phyloP scores from a whole-genome alignment of 169 alveolate species.

The Plasmodium gonderi region DNA sequence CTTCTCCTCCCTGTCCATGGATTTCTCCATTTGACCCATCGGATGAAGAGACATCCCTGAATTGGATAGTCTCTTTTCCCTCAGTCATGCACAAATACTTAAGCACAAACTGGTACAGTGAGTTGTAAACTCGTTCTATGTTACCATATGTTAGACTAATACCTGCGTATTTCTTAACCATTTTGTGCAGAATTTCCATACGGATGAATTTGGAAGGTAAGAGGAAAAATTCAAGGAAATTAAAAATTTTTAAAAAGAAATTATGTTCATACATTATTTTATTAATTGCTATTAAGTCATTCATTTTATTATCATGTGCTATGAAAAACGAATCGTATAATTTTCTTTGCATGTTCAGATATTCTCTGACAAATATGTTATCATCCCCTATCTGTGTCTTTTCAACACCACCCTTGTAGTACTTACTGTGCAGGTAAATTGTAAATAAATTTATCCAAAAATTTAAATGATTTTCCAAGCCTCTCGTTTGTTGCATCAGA shows the following conservation, averaged over 20 bases:
- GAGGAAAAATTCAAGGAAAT: constrained; percentile 29
- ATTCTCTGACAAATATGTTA: constrained; percentile 32
- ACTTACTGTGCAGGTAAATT: constrained; percentile 23
- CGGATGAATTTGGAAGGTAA: constrained; percentile 32
- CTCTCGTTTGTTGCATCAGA: neutral
- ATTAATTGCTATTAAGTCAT: constrained; percentile 12
- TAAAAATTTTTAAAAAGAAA: constrained; percentile 40
- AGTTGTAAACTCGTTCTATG: constrained; percentile 13
- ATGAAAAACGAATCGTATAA: constrained; percentile 16
- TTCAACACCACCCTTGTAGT: neutral
- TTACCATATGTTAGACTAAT: neutral
- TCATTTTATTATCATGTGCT: neutral
- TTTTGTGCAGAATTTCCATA: constrained; percentile 4
- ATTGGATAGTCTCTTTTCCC: neutral
- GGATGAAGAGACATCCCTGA: no score
- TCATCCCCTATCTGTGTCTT: neutral
- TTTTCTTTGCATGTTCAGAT: constrained; percentile 40
- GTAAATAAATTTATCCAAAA: constrained; percentile 7
- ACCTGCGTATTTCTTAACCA: constrained; percentile 8
- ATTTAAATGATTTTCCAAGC: constrained; percentile 18
- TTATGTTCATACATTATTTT: constrained; percentile 32
- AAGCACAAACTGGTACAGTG: neutral
- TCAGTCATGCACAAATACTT: neutral
- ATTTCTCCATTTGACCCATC: no score
- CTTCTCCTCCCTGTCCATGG: neutral